Evolutionary conservation across 2,329 filamentous ascomycete genomes (phyloP), one percentile per base, ranked within the genome.

Genomic region (Bipolaris gigantea): DNA sequence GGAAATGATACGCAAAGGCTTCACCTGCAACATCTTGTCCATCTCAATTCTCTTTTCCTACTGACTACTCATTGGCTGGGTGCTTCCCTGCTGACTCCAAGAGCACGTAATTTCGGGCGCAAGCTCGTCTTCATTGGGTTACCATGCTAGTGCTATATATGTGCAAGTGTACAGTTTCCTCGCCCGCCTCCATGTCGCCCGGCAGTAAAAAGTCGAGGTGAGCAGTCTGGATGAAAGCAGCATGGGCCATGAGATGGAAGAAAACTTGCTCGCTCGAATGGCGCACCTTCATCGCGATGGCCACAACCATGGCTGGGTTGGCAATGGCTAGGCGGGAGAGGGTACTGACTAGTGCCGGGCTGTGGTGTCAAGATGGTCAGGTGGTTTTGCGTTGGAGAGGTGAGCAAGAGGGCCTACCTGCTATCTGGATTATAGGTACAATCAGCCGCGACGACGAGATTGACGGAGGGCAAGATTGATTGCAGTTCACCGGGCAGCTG

Each of bases 361-460:
- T 81, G 55, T 16, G 34, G 30, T 34, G 16, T 32, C 9, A 35
- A 27, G 11, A n/a, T 10, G 25, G 5, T 38, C 16, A 5, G 36
- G n/a, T 48, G 9, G 5, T 36, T 38, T 36, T 38, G 8, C 25
- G 25, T 42, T 16, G 13, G 27, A 16, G 5, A 2, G 18, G 19
- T 25, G 11, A n/a, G 13, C 15, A 23, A 25, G 13, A 40, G 38
- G 9, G 39, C 62, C 32, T 53, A 73, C 70, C 69, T 72, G 64
- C 84, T 87, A 63, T 88, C 86, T 15, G 82, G 77, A 68, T 90
- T 90, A 73, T 90, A 90, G 1, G 87, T 90, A 72, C 88, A 90
- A 69, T 90, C 88, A 2, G 86, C 85, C 1, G 89, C 81, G 4
- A 89, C 68, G 19, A 89, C 78, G 32, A 90, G 65, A 67, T 88